These are phyloP conservation scores for Podospora bellae-mahoneyi DNA, from an alignment of 495 filamentous ascomycete species.

Conservation along the genomic window DNA sequence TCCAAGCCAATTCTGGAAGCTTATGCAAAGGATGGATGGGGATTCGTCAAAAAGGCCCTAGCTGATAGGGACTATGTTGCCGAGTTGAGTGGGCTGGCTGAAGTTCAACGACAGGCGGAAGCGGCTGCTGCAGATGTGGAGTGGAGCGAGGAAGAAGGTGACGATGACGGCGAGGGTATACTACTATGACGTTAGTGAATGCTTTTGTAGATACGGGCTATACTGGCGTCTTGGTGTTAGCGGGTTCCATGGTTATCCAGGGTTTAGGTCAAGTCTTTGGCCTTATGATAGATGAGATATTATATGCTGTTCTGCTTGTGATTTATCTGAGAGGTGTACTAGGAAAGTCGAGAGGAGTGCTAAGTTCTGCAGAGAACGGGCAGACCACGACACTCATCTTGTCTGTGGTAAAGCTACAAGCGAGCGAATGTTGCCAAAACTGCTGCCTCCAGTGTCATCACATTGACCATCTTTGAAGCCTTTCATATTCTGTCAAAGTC, in stretches of 20 bases:
- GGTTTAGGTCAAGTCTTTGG: not conserved
- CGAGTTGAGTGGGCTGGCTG: conserved; percentile 84
- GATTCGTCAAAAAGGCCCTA: conserved; percentile 82
- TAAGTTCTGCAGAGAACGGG: too few relatives aligned
- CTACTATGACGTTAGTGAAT: conserved; percentile 24
- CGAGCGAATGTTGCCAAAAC: too few relatives aligned
- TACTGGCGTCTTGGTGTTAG: not conserved
- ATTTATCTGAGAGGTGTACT: too few relatives aligned
- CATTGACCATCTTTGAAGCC: too few relatives aligned
- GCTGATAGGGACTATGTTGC: conserved; percentile 84
- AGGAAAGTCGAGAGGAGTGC: too few relatives aligned
- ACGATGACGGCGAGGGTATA: conserved; percentile 43
- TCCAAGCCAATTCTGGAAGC: conserved; percentile 68
- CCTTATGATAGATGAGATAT: not conserved
- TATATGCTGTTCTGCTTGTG: not conserved
- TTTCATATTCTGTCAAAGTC: too few relatives aligned
- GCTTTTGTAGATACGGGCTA: not conserved
- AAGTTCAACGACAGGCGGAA: conserved; percentile 83
- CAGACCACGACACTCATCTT: too few relatives aligned
- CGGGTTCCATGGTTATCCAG: not conserved
- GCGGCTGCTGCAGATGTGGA: conserved; percentile 41
- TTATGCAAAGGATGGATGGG: conserved; percentile 75
- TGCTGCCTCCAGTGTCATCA: too few relatives aligned
- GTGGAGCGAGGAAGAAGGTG: conserved; percentile 47
- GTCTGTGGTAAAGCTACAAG: too few relatives aligned